Conservation (phyloP, 805 yeast species). For the Teunomyces lycoperdinae region DNA sequence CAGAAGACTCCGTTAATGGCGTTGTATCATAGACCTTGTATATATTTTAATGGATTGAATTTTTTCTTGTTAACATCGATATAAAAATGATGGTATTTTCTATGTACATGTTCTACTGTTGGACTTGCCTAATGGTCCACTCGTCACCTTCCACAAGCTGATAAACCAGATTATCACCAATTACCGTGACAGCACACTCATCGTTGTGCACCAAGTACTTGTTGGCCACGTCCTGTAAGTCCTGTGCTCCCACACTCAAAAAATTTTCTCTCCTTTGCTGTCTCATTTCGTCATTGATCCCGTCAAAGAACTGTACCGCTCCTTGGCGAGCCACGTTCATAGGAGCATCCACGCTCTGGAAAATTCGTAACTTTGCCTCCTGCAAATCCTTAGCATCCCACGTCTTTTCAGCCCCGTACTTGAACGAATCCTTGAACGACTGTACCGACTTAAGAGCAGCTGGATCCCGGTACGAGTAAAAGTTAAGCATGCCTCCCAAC, state of each 20-base stretch:
- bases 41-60: background rate
- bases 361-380: constrained; percentile 86
- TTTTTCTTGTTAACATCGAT: too few species aligned
- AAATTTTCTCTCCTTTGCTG: constrained; percentile 76
- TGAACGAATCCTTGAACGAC: constrained; percentile 48
- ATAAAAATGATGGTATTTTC: background rate
- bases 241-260: constrained; percentile 61
- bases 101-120: background rate
- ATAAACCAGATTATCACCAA: constrained; percentile 39
- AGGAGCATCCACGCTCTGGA: constrained; percentile 92
- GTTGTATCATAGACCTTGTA: background rate
- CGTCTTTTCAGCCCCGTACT: constrained; percentile 22
- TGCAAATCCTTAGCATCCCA: constrained; percentile 70
- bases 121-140: constrained; percentile 16
- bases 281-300: constrained; percentile 72
- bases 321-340: constrained; percentile 80
- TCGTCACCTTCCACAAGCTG: constrained; percentile 15
- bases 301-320: constrained; percentile 57
- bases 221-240: constrained; percentile 63
- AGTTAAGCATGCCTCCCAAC: constrained; percentile 73
- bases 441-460: constrained; percentile 68
- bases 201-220: constrained; percentile 49
- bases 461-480: constrained; percentile 93
- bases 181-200: constrained; percentile 36
- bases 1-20: constrained; percentile 12